Base-by-base conservation (phyloP, 2,329 filamentous ascomycete genomes). In the Keithomyces neogunnii region DNA sequence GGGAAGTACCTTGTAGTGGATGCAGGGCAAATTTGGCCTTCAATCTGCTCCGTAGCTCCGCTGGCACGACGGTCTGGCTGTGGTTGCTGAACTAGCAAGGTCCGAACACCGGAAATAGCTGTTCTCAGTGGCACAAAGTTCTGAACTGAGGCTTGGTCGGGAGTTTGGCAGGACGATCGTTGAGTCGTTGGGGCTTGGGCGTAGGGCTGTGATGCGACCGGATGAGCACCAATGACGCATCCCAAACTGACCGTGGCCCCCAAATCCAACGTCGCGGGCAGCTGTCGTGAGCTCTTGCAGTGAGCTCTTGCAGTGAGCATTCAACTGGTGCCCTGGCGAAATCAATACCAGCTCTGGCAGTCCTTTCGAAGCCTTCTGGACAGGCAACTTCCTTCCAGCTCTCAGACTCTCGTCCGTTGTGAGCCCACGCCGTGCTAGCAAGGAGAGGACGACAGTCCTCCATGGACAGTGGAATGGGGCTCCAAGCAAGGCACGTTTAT, bases 21-120 rank as follows among this genome's bases (percentile, higher is more conserved):
- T 5, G 36, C 39, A 49, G 33, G 48, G 42, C 33, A 45, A 45
- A 45, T 45, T 45, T 45, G 44, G 31, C 42, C 42, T 9, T 19
- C 26, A 44, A 38, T 40, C 19, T 39, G 29, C 35, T 19, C 19
- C 19, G 19, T 19, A 19, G 19, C 35, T 26, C 28, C 48, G 48
- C n/a, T 33, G 19, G 19, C 42, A 32, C 29, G 11, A 46, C 13
- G 13, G 40, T 26, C 30, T 32, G 28, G 19, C 19, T 19, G 19
- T 19, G 19, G 46, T 10, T 26, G 28, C 28, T 13, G 35, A 30
- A 30, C 29, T 11, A 38, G 40, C 31, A 45, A 19, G 45, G 45
- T 44, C 38, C 36, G 30, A 44, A 44, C 26, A 47, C 45, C 51
- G 40, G 42, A 53, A 53, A 53, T 51, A 53, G 51, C 51, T 48